Conservation (phyloP, 768 basidiomycete species). For the Lentinula guzmanii region DNA sequence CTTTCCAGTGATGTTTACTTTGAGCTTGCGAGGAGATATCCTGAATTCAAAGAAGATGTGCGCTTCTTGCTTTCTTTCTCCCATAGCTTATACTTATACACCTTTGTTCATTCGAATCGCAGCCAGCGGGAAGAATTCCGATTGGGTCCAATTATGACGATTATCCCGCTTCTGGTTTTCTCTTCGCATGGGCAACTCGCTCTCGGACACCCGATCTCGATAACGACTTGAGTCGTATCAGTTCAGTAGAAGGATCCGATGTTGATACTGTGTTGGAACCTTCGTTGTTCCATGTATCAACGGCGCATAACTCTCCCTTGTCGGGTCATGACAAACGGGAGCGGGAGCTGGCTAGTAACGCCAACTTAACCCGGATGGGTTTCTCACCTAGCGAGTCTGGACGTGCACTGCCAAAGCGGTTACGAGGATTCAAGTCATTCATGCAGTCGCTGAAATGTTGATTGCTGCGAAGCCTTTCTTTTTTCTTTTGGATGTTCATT, state of each 20-base stretch:
- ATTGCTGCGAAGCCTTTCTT: background rate
- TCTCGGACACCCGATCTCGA: slow-evolving; percentile 22
- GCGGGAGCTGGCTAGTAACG: slow-evolving; percentile 48
- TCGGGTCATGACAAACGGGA: slow-evolving; percentile 24
- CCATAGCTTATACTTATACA: background rate
- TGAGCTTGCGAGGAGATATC: slow-evolving; percentile 88
- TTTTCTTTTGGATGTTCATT: background rate
- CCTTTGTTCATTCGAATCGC: background rate
- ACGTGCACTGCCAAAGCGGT: slow-evolving; percentile 26
- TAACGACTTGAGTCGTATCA: slow-evolving; percentile 32
- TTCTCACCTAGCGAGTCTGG: slow-evolving; percentile 46
- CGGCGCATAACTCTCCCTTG: slow-evolving; percentile 32
- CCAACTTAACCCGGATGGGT: slow-evolving; percentile 73
- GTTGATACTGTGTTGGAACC: slow-evolving; percentile 29
- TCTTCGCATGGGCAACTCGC: slow-evolving; percentile 25
- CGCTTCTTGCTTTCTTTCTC: slow-evolving; percentile 18
- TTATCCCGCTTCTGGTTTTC: slow-evolving; percentile 63
- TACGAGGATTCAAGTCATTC: slow-evolving; percentile 43
- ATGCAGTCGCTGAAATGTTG: slow-evolving; percentile 28
- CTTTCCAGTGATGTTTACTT: slow-evolving; percentile 94
- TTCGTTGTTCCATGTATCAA: slow-evolving; percentile 45
- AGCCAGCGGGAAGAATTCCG: slow-evolving; percentile 43
- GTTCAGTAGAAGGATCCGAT: slow-evolving; percentile 39
- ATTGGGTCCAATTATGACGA: slow-evolving; percentile 65
- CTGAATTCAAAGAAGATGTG: slow-evolving; percentile 91